Base-by-base conservation (phyloP, 495 filamentous ascomycete genomes). In the Elaphomyces granulatus region DNA sequence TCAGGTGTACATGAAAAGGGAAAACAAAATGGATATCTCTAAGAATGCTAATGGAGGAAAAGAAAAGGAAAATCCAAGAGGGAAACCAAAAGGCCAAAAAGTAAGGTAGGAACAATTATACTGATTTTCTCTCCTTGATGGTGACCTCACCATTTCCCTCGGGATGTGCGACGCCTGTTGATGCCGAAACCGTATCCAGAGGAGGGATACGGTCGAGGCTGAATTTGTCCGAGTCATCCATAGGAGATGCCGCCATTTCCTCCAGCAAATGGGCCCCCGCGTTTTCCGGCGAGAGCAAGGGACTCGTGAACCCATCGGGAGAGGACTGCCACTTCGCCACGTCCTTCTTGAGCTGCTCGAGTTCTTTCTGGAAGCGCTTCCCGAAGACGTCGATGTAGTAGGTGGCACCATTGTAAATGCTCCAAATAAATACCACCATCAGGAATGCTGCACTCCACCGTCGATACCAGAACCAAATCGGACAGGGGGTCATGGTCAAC, bases 371-470 rank as follows among this genome's bases (percentile, higher is more conserved):
- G 67, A 96, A 96, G 3, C 87, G 76, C 53, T 81, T 94, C 41
- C 90, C 90, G 47, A 94, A 98, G 10, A 94, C 80, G 47, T 98
- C 90, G 54, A 96, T 94, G 56, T 98, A 98, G 55, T 81, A 98
- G 10, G 87, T 94, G 17, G 87, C 83, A 19, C 90, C 90, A 47
- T 98, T 98, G 58, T 94, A 85, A 36, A 94, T 74, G 49, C 80
- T 87, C 87, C 88, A 93, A 21, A 74, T 60, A 50, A 95, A 96
- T 15, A 98, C 74, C 7, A 71, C 64, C 3, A 78, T 59, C 39
- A 98, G 65, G 63, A 94, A 95, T 0, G 55, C 42, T 1, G 77
- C 79, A 32, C 82, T 88, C 1, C 79, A 74, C 74, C 78, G 87
- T 15, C 80, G 74, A 52, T 77, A 87, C 70, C 83, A 90, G 60